These are phyloP conservation scores for Alternaria sp. DNA, from an alignment of 2,329 filamentous ascomycete genomes.

Conservation along the genomic window DNA sequence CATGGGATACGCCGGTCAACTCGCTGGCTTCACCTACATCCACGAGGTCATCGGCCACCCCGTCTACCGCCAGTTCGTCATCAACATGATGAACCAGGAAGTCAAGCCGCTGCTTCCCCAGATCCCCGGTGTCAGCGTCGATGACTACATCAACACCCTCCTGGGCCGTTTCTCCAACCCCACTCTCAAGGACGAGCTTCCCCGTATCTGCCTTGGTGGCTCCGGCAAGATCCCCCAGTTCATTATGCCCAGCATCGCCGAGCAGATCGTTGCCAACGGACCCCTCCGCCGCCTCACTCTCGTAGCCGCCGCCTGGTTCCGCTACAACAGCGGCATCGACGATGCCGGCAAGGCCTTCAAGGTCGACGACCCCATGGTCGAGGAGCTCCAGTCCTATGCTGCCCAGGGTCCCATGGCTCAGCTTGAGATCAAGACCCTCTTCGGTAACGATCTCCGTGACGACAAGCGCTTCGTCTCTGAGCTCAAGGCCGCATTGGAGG, in stretches of 20 bases:
- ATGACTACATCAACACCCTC: constrained; percentile 37
- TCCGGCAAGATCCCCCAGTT: constrained; percentile 40
- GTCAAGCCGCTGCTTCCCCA: constrained; percentile 36
- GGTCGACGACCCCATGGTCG: constrained; percentile 34
- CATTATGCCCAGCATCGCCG: constrained; percentile 39
- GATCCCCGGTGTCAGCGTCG: constrained; percentile 36
- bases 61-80: constrained; percentile 32
- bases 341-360: constrained; percentile 31
- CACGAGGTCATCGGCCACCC: constrained; percentile 37
- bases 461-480: constrained; percentile 36
- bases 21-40: constrained; percentile 35
- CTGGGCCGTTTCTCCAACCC: constrained; percentile 37
- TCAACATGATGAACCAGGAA: constrained; percentile 40
- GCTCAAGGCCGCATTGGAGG: constrained; percentile 30
- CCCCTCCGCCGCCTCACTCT: constrained; percentile 34
- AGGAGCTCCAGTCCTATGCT: constrained; percentile 32
- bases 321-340: constrained; percentile 33
- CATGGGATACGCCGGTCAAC: constrained; percentile 36
- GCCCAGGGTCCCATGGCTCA: constrained; percentile 20
- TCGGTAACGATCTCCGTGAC: constrained; percentile 35
- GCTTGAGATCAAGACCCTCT: constrained; percentile 24
- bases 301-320: constrained; percentile 36
- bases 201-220: constrained; percentile 39
- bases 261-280: constrained; percentile 34
- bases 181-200: constrained; percentile 37